phyloP scores from a whole-genome alignment of 495 filamentous ascomycete genomes.

The Sporormia fimetaria region DNA sequence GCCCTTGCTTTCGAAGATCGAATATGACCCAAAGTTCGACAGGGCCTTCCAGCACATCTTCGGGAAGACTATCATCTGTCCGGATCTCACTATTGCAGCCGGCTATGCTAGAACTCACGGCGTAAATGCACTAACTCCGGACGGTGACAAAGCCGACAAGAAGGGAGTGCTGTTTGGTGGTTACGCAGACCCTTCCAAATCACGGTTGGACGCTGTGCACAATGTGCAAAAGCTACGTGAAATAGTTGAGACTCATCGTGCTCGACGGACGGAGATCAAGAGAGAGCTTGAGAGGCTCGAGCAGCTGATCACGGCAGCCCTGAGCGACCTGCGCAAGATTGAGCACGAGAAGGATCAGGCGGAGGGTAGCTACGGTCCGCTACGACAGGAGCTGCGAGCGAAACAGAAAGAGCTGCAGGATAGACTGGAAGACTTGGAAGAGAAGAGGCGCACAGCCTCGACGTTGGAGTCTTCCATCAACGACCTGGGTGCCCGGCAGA shows the following conservation, averaged over 20 bases:
- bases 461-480: conserved; percentile 67
- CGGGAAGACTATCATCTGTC: conserved; percentile 89
- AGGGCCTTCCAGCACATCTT: conserved; percentile 88
- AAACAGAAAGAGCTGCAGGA: conserved; percentile 62
- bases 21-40: conserved; percentile 65
- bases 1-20: conserved; percentile 74
- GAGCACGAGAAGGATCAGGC: conserved; percentile 68
- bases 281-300: conserved; percentile 62
- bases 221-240: conserved; percentile 63
- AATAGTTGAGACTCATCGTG: conserved; percentile 55
- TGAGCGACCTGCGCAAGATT: conserved; percentile 69
- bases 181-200: conserved; percentile 72
- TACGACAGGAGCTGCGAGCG: conserved; percentile 58
- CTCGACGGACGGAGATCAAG: conserved; percentile 46
- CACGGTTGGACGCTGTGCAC: conserved; percentile 72
- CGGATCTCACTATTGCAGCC: conserved; percentile 69
- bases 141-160: conserved; percentile 88
- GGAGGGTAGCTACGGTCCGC: conserved; percentile 71
- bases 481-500: conserved; percentile 60
- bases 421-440: conserved; percentile 61
- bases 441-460: conserved; percentile 55
- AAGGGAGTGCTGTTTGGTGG: conserved; percentile 90
- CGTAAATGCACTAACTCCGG: conserved; percentile 83
- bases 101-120: conserved; percentile 86
- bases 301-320: conserved; percentile 72